phyloP scores from a whole-genome alignment of 768 basidiomycete species.

The Tricholoma hemisulphureum region DNA sequence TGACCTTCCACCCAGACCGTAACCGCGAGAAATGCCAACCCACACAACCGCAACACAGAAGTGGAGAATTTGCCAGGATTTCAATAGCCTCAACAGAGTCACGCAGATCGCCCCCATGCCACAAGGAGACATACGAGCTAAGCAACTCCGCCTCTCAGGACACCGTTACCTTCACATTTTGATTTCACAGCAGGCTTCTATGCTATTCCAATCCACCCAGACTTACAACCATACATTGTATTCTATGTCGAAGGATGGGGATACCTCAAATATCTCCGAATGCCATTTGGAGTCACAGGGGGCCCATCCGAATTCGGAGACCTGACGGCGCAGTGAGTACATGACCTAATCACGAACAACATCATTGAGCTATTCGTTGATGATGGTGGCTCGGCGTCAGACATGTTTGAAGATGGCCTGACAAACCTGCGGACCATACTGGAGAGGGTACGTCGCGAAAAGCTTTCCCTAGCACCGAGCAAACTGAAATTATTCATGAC shows the following conservation, averaged over 20 bases:
- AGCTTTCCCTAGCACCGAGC: constrained; percentile 32
- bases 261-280: constrained; percentile 29
- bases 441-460: constrained; percentile 21
- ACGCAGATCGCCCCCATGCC: too few species aligned
- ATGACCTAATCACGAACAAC: constrained; percentile 22
- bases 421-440: constrained; percentile 24
- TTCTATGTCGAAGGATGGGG: constrained; percentile 38
- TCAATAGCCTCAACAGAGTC: constrained; percentile 28
- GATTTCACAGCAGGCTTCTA: constrained; percentile 40
- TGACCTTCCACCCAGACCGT: constrained; percentile 19
- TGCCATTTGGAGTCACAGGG: constrained; percentile 42
- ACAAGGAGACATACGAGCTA: too few species aligned
- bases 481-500: constrained; percentile 34
- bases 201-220: constrained; percentile 10
- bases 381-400: constrained; percentile 32
- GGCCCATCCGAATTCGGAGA: constrained; percentile 34
- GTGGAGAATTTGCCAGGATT: constrained; percentile 38
- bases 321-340: constrained; percentile 22
- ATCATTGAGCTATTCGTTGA: constrained; percentile 41
- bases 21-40: not conserved
- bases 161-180: constrained; percentile 30
- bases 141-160: constrained; percentile 33
- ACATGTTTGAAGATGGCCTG: constrained; percentile 30
- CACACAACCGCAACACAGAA: constrained; percentile 13
- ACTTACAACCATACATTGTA: constrained; percentile 20